Percentiles rank a stretch among this genome's conserved stretches.
Conservation (phyloP, 306 rosid genomes). For the Echinosophora koreensis region DNA sequence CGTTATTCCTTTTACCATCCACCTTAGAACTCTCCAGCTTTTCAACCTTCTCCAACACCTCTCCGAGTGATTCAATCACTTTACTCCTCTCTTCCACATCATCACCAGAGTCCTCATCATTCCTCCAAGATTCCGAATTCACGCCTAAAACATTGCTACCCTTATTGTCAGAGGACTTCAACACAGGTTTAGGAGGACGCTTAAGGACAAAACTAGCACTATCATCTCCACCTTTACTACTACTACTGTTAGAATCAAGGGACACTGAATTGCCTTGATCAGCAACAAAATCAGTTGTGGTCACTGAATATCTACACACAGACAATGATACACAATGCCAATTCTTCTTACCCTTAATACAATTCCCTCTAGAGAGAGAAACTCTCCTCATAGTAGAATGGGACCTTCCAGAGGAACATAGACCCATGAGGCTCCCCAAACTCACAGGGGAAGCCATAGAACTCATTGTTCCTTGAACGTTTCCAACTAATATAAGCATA, state of each 20-base stretch:
- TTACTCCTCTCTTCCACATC: constrained; percentile 72
- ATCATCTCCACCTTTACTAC: constrained; percentile 61
- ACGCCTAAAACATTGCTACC: constrained; percentile 51
- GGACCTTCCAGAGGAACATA: constrained; percentile 67
- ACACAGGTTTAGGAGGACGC: constrained; percentile 87
- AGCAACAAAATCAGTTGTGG: constrained; percentile 81
- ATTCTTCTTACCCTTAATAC: constrained; percentile 56
- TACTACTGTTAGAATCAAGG: constrained; percentile 74
- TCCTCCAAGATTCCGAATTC: constrained; percentile 55
- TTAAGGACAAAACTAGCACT: constrained; percentile 73
- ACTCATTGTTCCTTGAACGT: constrained; percentile 83
- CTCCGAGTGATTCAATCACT: constrained; percentile 93
- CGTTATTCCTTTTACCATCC: constrained; percentile 56
- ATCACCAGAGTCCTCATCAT: constrained; percentile 42
- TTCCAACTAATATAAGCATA: constrained; percentile 71
- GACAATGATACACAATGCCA: constrained; percentile 86
- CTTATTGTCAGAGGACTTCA: constrained; percentile 62
- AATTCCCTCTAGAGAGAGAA: constrained; percentile 68
- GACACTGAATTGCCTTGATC: constrained; percentile 83
- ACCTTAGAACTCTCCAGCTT: constrained; percentile 65
- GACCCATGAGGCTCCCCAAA: constrained; percentile 66
- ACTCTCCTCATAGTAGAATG: constrained; percentile 71
- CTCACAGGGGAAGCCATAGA: constrained; percentile 81
- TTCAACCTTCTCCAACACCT: constrained; percentile 95
- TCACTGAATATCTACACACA: constrained; percentile 87